Evolutionary conservation across 345 rosid species (phyloP).

Genomic region (Geranium rotundifolium): DNA sequence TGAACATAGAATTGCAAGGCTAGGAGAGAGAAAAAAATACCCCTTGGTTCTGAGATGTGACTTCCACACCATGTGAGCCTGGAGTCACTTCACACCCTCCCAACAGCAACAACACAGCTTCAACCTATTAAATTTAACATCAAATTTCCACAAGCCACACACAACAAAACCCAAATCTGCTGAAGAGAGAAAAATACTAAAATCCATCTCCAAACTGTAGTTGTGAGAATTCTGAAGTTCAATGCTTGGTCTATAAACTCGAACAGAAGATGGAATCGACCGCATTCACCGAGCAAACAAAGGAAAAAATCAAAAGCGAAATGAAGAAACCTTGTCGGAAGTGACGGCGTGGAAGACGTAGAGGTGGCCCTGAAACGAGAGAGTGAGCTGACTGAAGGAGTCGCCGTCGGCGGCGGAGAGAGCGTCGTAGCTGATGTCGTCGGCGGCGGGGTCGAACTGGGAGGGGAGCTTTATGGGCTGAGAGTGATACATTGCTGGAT

Average conservation of each 20-base stretch:
- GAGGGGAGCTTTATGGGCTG: no score
- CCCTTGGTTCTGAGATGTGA: constrained; percentile 44
- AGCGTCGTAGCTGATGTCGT: constrained; percentile 13
- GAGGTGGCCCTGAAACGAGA: constrained; percentile 84
- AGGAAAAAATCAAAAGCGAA: neutral
- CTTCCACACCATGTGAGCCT: constrained; percentile 47
- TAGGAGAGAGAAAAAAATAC: constrained; percentile 15
- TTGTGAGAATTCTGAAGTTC: no score
- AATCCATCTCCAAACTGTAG: no score
- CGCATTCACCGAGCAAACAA: neutral
- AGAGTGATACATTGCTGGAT: no score
- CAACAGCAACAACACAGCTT: constrained; percentile 60
- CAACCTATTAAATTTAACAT: constrained; percentile 36
- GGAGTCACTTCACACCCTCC: constrained; percentile 70
- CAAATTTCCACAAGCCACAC: neutral
- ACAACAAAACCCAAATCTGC: no score
- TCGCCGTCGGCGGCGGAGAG: constrained; percentile 27
- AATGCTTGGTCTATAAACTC: no score
- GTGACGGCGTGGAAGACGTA: constrained; percentile 78
- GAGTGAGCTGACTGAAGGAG: constrained; percentile 50
- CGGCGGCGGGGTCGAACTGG: no score
- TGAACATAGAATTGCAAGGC: neutral
- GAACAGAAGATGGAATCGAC: no score
- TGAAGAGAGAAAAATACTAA: no score
- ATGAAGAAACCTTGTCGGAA: constrained; percentile 50